phyloP scores from a whole-genome alignment of 2,329 filamentous ascomycete genomes.

The Paecilomyces sp. region DNA sequence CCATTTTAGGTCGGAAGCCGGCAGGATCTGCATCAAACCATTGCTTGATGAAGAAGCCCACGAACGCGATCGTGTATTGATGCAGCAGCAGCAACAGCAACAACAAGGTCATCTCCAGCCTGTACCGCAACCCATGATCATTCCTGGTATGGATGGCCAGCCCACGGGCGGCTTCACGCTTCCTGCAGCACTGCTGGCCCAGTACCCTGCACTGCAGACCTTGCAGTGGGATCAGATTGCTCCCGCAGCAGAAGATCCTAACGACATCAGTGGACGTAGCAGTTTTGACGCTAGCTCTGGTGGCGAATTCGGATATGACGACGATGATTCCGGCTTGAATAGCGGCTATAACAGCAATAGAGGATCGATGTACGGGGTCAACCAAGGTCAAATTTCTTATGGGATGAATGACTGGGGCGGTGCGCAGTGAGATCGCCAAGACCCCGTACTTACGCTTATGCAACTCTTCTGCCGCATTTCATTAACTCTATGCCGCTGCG shows the following conservation, averaged over 20 bases:
- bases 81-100: conserved; percentile 61
- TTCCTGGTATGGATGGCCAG: conserved; percentile 54
- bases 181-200: conserved; percentile 80
- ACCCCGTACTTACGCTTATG: background rate
- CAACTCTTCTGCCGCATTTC: background rate
- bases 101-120: conserved; percentile 52
- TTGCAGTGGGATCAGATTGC: conserved; percentile 80
- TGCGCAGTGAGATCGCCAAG: background rate
- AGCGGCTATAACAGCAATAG: conserved; percentile 26
- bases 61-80: conserved; percentile 68
- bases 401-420: conserved; percentile 21
- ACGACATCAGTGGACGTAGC: conserved; percentile 58
- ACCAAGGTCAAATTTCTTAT: conserved; percentile 20
- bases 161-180: conserved; percentile 59
- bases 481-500: background rate
- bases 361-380: conserved; percentile 23
- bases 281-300: conserved; percentile 41
- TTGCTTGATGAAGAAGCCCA: conserved; percentile 87
- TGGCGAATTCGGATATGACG: conserved; percentile 36
- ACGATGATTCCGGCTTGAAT: conserved; percentile 32
- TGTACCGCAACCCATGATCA: conserved; percentile 50
- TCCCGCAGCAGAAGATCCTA: conserved; percentile 49
- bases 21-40: conserved; percentile 94
- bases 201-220: conserved; percentile 87
- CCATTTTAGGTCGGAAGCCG: conserved; percentile 93